These are phyloP conservation scores for Chaetoscypha palmicola DNA, from an alignment of 2,329 filamentous ascomycete genomes.

Conservation along the genomic window DNA sequence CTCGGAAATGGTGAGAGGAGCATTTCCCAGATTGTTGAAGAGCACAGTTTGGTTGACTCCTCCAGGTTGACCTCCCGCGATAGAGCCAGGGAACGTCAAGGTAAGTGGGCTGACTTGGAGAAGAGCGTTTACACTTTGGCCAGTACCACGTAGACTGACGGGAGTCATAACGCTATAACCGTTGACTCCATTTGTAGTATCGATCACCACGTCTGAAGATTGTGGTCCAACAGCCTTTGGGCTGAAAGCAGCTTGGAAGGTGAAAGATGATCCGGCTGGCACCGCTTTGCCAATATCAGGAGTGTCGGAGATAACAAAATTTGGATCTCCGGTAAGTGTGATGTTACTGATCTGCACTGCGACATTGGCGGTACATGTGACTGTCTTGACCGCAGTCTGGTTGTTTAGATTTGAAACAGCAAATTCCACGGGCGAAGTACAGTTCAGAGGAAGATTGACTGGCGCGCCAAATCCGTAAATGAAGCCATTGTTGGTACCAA, in stretches of 20 bases:
- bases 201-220: slow-evolving; percentile 41
- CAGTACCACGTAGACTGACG: slow-evolving; percentile 42
- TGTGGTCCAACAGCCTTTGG: slow-evolving; percentile 42
- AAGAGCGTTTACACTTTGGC: slow-evolving; percentile 39
- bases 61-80: slow-evolving; percentile 36
- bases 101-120: slow-evolving; percentile 41
- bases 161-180: slow-evolving; percentile 42
- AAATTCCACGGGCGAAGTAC: slow-evolving; percentile 43
- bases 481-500: slow-evolving; percentile 44
- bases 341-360: slow-evolving; percentile 37
- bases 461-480: slow-evolving; percentile 51
- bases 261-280: slow-evolving; percentile 35
- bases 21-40: slow-evolving; percentile 44
- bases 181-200: slow-evolving; percentile 39
- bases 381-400: slow-evolving; percentile 27
- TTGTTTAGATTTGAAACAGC: slow-evolving; percentile 38
- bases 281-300: slow-evolving; percentile 32
- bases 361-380: slow-evolving; percentile 44
- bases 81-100: slow-evolving; percentile 43
- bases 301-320: slow-evolving; percentile 33
- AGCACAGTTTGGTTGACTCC: slow-evolving; percentile 39
- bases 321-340: slow-evolving; percentile 31
- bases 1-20: slow-evolving; percentile 36
- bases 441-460: slow-evolving; percentile 47
- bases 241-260: slow-evolving; percentile 38